Evolutionary conservation across 805 yeast genomes (phyloP), one percentile per base, ranked within the genome.

Genomic region (Phaffomyces antillensis): DNA sequence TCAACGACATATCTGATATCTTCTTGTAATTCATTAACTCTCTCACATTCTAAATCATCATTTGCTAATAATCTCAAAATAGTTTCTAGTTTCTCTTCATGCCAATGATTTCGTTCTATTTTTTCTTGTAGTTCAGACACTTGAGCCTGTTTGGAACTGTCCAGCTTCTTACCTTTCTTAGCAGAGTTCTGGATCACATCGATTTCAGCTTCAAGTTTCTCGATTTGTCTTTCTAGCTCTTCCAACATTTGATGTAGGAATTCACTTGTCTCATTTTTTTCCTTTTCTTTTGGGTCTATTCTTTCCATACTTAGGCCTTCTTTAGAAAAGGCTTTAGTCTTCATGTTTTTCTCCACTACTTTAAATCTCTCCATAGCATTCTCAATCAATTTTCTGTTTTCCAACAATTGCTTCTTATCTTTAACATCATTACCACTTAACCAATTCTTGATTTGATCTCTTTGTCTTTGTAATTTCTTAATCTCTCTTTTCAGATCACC

Each of bases 391-490:
- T 74, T 70, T 50, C 93, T 72, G 58, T 89, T 85, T 56, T 91
- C 97, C 46, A 83, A 71, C 51, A 87, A 69, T 15, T 81, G 76
- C 56, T 84, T 86, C 61, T 88, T 93, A 56, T 91, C 95, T 62
- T 95, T 89, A 39, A 90, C 89, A 51, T 90, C 95, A 54, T 83
- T 86, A 53, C 91, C 90, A 37, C 91, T 79, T 61, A 89, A 68
- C 99, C 99, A 91, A 46, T 86, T 85, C 67, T 91, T 91, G 56
- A 91, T 86, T 68, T 89, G 98, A 64, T 91, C 99, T 61, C 98
- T 77, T 55, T 84, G 81, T 62, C 96, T 79, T 62, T 91, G 99
- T 46, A 91, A 73, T 64, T 89, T 91, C 66, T 93, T 91, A 65
- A 93, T 90, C 64, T 93, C 98, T 58, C 93, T 83, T 68, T 93